phyloP scores from a whole-genome alignment of 164 flowering plant species.

The Cinnamomum micranthum region DNA sequence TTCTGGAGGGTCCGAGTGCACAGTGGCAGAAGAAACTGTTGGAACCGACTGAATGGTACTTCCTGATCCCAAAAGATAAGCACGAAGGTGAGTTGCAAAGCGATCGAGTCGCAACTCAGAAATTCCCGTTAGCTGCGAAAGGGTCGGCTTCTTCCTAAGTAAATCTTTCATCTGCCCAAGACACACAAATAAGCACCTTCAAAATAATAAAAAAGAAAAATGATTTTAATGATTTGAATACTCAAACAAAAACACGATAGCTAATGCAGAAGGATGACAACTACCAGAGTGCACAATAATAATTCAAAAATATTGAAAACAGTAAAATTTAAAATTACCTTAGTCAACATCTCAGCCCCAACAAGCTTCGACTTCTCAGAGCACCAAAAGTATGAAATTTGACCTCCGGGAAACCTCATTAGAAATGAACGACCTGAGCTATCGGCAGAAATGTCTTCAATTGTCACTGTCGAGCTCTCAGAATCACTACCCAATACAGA shows the following conservation, averaged over 20 bases:
- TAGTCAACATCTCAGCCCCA: conserved; percentile 68
- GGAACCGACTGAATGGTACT: conserved; percentile 24
- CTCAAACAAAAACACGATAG: background rate
- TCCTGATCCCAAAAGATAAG: conserved; percentile 55
- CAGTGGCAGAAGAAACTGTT: conserved; percentile 10
- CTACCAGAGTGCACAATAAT: background rate
- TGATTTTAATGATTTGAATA: background rate
- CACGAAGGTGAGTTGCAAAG: conserved; percentile 77
- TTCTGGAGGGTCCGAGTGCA: conserved; percentile 24
- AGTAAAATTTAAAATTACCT: conserved; percentile 39
- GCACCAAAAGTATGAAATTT: conserved; percentile 72
- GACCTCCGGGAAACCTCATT: conserved; percentile 38
- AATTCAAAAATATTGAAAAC: background rate
- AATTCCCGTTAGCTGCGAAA: conserved; percentile 83
- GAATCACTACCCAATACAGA: conserved; percentile 42
- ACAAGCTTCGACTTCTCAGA: conserved; percentile 73
- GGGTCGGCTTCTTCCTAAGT: conserved; percentile 57
- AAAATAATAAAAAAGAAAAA: background rate
- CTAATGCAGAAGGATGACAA: background rate
- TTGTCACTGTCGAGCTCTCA: conserved; percentile 34
- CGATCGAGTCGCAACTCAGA: conserved; percentile 71
- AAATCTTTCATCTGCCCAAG: conserved; percentile 76
- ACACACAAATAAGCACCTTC: background rate
- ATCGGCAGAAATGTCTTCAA: conserved; percentile 70
- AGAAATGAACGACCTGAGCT: conserved; percentile 75